Evolutionary conservation across 2,329 filamentous ascomycete species (phyloP), one percentile per base, ranked within the genome.

Genomic region (Penicillium sp.): DNA sequence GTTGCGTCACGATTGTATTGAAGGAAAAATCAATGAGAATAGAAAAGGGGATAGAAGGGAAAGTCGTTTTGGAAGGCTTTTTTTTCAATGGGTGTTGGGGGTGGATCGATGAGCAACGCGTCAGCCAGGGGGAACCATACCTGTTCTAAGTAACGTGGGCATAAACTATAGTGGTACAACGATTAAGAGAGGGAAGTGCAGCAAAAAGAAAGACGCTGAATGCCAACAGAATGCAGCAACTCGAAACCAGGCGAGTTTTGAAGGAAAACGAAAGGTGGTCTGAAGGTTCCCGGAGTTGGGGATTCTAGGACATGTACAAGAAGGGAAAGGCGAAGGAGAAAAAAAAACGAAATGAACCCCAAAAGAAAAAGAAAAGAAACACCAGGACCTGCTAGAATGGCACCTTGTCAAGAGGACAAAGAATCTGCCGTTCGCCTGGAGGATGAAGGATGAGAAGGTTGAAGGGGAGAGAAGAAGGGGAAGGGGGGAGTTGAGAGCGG

Each of bases 121-220:
- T 63, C 63, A 61, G 61, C 46, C 53, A 43, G 33, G 48, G 51
- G 41, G 21, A 22, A 58, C 24, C 61, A 60, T 69, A 73, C 70
- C 70, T 71, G 65, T 65, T 70, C 62, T 66, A 68, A 68, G 51
- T 66, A 64, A 63, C 65, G 62, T 60, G 61, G 61, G 55, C 60
- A 67, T 64, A 61, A 65, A 59, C 35, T 70, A 72, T 70, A 69
- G 63, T 67, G 59, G 65, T 72, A 70, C 69, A 70, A 66, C 52
- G 56, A 70, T 61, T 63, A 66, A 66, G 64, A 65, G 63, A 65
- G 55, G 67, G 57, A 63, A 60, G 54, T 21, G 19, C 19, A 59
- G 62, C 59, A 50, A 55, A 63, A 63, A 59, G 61, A 61, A 53
- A 55, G 56, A 67, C 62, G 64, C 58, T 60, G 33, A 44, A 62